Percentiles rank a stretch among this genome's conserved stretches.
Evolutionary conservation across 768 basidiomycete genomes (phyloP).

Genomic region (Inosperma sp.): DNA sequence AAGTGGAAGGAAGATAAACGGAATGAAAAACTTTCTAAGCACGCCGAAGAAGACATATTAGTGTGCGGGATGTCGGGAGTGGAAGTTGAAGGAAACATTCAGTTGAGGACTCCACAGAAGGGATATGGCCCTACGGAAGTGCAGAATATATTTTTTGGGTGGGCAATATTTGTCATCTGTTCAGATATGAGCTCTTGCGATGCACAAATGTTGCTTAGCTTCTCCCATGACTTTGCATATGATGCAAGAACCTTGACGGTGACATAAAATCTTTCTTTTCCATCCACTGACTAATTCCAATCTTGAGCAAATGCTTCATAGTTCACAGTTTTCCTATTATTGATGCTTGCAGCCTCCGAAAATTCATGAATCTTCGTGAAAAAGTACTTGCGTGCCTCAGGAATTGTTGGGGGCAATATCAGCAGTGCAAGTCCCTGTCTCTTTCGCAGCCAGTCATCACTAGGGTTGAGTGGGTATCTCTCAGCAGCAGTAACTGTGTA

Average conservation of each 20-base stretch:
- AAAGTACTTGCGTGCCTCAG: constrained; percentile 16
- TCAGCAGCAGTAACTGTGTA: not conserved
- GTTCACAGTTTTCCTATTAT: constrained; percentile 14
- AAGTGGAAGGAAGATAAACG: no score
- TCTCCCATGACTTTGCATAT: constrained; percentile 25
- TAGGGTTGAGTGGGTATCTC: constrained; percentile 10
- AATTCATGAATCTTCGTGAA: constrained; percentile 9
- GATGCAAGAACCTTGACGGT: constrained; percentile 20
- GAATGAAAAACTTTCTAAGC: no score
- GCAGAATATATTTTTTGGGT: not conserved
- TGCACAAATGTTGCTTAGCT: constrained; percentile 20
- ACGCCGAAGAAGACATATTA: no score
- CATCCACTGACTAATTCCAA: constrained; percentile 23
- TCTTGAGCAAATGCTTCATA: constrained; percentile 18
- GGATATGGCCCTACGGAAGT: not conserved
- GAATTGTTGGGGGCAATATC: constrained; percentile 18
- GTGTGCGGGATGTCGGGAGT: no score
- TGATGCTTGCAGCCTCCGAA: not conserved
- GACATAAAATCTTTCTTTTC: constrained; percentile 20
- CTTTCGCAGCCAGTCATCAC: constrained; percentile 21
- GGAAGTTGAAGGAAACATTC: no score
- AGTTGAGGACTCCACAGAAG: no score
- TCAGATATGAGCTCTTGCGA: constrained; percentile 21
- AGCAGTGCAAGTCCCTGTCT: constrained; percentile 23
- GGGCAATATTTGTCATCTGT: not conserved